Conservation (phyloP, 2,329 filamentous ascomycete species). For the Phaeosphaeriaceae sp. region DNA sequence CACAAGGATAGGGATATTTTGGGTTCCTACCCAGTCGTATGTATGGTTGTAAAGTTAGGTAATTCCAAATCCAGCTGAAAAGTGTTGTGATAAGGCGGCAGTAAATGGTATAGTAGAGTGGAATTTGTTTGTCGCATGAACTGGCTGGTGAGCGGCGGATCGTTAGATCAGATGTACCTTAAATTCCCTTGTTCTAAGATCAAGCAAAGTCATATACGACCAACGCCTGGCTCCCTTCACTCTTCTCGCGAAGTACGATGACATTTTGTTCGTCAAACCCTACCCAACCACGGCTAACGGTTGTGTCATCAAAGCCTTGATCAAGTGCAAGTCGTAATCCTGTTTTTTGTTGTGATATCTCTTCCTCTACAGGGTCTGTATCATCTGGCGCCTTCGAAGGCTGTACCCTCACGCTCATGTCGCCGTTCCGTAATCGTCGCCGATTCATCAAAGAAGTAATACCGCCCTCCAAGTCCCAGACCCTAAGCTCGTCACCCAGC, state of each 20-base stretch:
- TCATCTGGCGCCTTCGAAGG: constrained; percentile 42
- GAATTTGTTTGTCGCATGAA: too few species aligned
- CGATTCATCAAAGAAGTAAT: constrained; percentile 55
- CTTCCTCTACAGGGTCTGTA: constrained; percentile 20
- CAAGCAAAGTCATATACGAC: constrained; percentile 88
- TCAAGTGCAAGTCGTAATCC: constrained; percentile 46
- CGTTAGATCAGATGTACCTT: too few species aligned
- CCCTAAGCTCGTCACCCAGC: constrained; percentile 70
- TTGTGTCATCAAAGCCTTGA: constrained; percentile 47
- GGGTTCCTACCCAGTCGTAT: too few species aligned
- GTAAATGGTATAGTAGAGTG: too few species aligned
- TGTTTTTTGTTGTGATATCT: constrained; percentile 30
- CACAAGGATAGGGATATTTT: too few species aligned
- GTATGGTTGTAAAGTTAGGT: too few species aligned
- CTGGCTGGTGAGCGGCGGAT: too few species aligned
- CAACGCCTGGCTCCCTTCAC: constrained; percentile 71
- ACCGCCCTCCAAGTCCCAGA: constrained; percentile 88
- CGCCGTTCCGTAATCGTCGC: constrained; percentile 51
- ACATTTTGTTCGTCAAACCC: constrained; percentile 93
- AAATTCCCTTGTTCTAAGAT: neutral
- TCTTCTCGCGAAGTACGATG: constrained; percentile 78
- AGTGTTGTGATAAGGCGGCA: too few species aligned
- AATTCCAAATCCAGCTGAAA: too few species aligned
- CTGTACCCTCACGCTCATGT: constrained; percentile 62
- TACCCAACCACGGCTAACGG: constrained; percentile 67